Percentiles rank a stretch among this genome's conserved stretches.
Evolutionary conservation across 169 alveolate genomes (phyloP).

Genomic region (Plasmodium inui): DNA sequence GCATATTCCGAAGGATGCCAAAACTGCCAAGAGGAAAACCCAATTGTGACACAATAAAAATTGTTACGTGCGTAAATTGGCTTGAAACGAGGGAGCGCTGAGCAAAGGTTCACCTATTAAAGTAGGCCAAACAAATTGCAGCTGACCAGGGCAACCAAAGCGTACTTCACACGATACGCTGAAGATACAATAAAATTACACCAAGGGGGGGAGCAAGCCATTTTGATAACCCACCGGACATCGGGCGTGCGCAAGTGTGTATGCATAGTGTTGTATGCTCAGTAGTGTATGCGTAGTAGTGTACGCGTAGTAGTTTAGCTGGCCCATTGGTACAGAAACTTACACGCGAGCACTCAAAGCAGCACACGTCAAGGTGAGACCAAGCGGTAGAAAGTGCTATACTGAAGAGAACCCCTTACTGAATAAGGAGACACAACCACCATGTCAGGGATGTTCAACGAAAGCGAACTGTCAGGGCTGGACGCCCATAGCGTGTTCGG

Average conservation of each 20-base stretch:
- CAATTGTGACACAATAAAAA: background rate
- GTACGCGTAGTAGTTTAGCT: background rate
- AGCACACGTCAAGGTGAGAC: background rate
- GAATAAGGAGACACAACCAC: background rate
- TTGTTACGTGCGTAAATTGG: background rate
- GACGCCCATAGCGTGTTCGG: slow-evolving; percentile 71
- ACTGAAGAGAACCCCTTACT: background rate
- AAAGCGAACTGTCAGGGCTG: slow-evolving; percentile 57
- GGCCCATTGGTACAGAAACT: background rate
- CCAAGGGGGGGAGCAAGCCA: background rate
- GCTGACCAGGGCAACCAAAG: background rate
- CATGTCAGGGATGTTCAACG: slow-evolving; percentile 58
- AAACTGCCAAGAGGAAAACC: background rate
- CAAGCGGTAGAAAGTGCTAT: background rate
- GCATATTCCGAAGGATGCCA: background rate
- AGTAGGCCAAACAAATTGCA: background rate
- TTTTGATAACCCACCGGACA: background rate
- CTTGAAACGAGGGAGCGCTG: background rate
- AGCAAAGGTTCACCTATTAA: background rate
- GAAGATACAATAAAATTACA: background rate
- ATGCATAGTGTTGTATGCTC: background rate
- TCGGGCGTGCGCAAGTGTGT: background rate
- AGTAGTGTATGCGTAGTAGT: background rate
- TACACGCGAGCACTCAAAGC: background rate
- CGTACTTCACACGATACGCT: background rate